Evolutionary conservation across 495 filamentous ascomycete species (phyloP), one percentile per base, ranked within the genome.

Genomic region (Monascus purpureus): DNA sequence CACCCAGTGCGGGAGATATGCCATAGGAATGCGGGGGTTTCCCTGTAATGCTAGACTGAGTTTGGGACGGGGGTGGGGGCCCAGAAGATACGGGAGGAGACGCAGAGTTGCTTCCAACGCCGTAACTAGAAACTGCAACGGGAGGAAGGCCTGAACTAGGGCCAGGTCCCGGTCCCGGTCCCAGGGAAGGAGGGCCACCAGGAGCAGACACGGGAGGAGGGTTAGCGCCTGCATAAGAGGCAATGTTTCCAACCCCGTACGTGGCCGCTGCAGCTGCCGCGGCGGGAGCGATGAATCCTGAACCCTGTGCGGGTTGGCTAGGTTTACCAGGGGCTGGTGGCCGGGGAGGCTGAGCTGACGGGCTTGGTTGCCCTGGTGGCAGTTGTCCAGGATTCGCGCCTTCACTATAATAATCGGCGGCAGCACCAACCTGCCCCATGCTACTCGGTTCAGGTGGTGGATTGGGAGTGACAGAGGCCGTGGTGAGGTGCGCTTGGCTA

Each of bases 381-480:
- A n/a, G n/a, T n/a, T n/a, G n/a, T n/a, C n/a, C 12, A 45, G 42
- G 9, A 28, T 37, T 42, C 15, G 41, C 38, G 1, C 43, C 39
- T 17, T 53, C 45, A 6, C 37, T 41, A 19, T 54, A 71, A 36
- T 68, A 71, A 2, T 56, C 50, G 7, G 67, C 67, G 8, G 67
- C 67, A n/a, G 67, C 65, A 17, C 67, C 67, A 34, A 63, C 46
- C 23, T 52, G 46, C 6, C 65, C 67, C 20, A 63, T 32, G 31
- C 63, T 63, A 36, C 67, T 70, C 1, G 67, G 67, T 37, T 70
- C 67, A 3, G 64, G 61, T 14, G 65, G 63, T 16, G 66, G 64
- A 35, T 64, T 59, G 27, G 53, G 55, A 20, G 51, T 43, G 11
- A 56, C 43, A 19, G 68, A 64, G 25, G 67, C 59, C n/a, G 60